Percentiles rank a stretch among this genome's conserved stretches.
These are phyloP conservation scores for Rhododendron ferrugineum DNA, from an alignment of 148 eudicot genomes.

Conservation along the genomic window DNA sequence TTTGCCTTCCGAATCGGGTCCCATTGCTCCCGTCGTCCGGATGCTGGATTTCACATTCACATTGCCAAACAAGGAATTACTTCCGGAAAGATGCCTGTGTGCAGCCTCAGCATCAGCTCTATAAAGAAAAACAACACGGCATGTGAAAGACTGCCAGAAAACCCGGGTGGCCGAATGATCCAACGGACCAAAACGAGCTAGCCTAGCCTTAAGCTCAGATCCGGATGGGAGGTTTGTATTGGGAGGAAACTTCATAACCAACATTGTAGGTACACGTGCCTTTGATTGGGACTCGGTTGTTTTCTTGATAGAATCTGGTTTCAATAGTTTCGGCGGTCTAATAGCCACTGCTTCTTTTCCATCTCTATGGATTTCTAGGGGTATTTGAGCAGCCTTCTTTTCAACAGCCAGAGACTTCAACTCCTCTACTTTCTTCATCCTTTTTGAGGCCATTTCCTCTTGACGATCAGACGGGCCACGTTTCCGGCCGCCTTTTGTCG, in stretches of 20 bases:
- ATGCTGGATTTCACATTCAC: slow-evolving; percentile 42
- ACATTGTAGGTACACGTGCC: slow-evolving; percentile 52
- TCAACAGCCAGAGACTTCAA: slow-evolving; percentile 38
- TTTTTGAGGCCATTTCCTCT: slow-evolving; percentile 50
- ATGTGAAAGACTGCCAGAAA: slow-evolving; percentile 57
- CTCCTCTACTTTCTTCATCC: slow-evolving; percentile 38
- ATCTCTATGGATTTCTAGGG: slow-evolving; percentile 32
- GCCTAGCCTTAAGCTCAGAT: slow-evolving; percentile 69
- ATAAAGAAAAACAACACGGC: slow-evolving; percentile 56
- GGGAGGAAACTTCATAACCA: slow-evolving; percentile 68
- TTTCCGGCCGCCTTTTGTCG: slow-evolving; percentile 49
- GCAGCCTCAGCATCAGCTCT: slow-evolving; percentile 64
- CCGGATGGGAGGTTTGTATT: slow-evolving; percentile 60
- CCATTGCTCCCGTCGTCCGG: slow-evolving; percentile 21
- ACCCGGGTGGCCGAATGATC: slow-evolving; percentile 58
- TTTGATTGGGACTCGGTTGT: slow-evolving; percentile 23
- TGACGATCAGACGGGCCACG: slow-evolving; percentile 64
- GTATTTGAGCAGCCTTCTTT: slow-evolving; percentile 43
- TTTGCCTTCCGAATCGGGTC: slow-evolving; percentile 25
- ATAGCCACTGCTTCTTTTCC: slow-evolving; percentile 33
- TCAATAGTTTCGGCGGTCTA: slow-evolving; percentile 21
- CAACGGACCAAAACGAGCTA: slow-evolving; percentile 79
- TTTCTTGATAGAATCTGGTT: slow-evolving; percentile 30
- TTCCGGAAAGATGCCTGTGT: slow-evolving; percentile 33
- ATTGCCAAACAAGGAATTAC: slow-evolving; percentile 47